phyloP scores from a whole-genome alignment of 2,329 filamentous ascomycete genomes.

The Fusarium burgessii region DNA sequence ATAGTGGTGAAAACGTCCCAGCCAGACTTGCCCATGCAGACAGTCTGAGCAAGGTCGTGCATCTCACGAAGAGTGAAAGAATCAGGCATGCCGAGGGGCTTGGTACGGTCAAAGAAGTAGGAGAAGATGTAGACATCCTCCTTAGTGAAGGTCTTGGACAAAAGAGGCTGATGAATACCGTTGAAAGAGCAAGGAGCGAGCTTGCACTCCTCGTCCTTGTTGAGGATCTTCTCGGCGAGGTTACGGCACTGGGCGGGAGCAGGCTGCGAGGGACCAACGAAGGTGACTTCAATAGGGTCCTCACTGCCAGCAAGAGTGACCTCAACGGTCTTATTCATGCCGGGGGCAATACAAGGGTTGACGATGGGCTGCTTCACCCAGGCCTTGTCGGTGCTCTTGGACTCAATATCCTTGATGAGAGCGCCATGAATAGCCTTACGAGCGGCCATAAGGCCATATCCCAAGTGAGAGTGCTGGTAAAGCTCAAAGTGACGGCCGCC shows the following conservation, averaged over 20 bases:
- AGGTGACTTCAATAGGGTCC: conserved; percentile 75
- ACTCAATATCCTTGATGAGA: conserved; percentile 76
- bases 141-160: conserved; percentile 89
- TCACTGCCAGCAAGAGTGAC: conserved; percentile 76
- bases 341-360: conserved; percentile 89
- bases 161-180: conserved; percentile 91
- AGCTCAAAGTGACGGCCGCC: conserved; percentile 91
- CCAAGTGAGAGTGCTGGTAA: conserved; percentile 98
- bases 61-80: conserved; percentile 93
- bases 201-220: conserved; percentile 85
- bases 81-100: conserved; percentile 97
- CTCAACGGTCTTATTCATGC: conserved; percentile 79
- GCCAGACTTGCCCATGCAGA: conserved; percentile 80
- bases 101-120: conserved; percentile 96
- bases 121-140: conserved; percentile 98
- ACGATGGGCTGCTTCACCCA: conserved; percentile 80
- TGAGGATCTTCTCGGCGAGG: conserved; percentile 88
- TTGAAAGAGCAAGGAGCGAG: conserved; percentile 98
- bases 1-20: conserved; percentile 87
- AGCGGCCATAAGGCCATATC: conserved; percentile 95
- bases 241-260: conserved; percentile 89
- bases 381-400: conserved; percentile 67
- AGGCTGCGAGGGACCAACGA: conserved; percentile 83
- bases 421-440: conserved; percentile 85
- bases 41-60: conserved; percentile 83